Evolutionary conservation across 805 yeast genomes (phyloP).

Genomic region (Kluyveromyces wickerhamii): DNA sequence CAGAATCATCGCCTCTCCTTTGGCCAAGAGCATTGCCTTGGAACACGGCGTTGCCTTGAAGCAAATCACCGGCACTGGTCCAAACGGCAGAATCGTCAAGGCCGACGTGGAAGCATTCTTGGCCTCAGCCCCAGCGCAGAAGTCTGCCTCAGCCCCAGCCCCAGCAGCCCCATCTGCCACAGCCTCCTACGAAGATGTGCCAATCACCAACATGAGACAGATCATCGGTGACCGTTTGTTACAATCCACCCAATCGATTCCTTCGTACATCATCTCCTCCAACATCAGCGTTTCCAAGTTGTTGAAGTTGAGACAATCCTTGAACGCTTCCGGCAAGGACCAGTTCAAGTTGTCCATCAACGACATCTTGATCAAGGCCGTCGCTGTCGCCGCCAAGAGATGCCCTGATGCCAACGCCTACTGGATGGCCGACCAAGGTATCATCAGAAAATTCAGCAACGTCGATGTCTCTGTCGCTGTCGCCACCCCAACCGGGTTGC

Average conservation of each 20-base stretch:
- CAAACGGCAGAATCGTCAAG: constrained; percentile 88
- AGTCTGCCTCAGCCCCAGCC: constrained; percentile 33
- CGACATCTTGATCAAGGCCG: constrained; percentile 89
- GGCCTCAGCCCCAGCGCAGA: constrained; percentile 27
- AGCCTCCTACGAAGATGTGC: constrained; percentile 69
- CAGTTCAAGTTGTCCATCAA: constrained; percentile 87
- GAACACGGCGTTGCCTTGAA: constrained; percentile 86
- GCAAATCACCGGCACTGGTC: constrained; percentile 86
- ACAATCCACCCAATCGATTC: constrained; percentile 78
- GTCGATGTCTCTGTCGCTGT: constrained; percentile 98
- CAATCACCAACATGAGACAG: constrained; percentile 86
- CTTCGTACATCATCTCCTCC: constrained; percentile 89
- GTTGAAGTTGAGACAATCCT: constrained; percentile 82
- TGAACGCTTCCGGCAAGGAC: constrained; percentile 79
- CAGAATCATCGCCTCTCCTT: constrained; percentile 89
- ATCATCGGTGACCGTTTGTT: constrained; percentile 85
- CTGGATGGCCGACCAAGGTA: constrained; percentile 83
- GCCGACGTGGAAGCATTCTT: constrained; percentile 76
- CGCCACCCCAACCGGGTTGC: constrained; percentile 94
- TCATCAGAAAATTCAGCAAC: constrained; percentile 82
- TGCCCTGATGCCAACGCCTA: constrained; percentile 93
- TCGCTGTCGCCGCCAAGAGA: constrained; percentile 80
- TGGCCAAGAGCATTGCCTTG: constrained; percentile 87
- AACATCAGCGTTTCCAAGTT: constrained; percentile 81
- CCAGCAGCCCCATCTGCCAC: constrained; percentile 41